phyloP scores from a whole-genome alignment of 208 protist genomes.

The Novymonas esmeraldas region DNA sequence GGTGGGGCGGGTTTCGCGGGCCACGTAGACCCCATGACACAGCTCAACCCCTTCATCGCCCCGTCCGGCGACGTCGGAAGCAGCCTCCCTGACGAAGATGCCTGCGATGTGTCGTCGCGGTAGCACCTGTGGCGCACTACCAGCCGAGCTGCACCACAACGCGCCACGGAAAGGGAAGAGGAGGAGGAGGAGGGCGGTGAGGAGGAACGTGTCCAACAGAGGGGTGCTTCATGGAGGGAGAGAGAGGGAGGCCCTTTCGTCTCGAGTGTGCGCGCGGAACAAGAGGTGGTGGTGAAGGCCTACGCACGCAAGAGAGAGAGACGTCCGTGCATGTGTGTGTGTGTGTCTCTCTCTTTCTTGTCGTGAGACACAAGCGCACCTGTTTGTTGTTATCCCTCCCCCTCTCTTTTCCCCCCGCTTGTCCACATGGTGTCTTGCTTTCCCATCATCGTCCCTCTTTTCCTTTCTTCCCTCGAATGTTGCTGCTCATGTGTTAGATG shows the following conservation, averaged over 20 bases:
- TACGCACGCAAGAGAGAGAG: not conserved
- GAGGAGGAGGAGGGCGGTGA: constrained; percentile 9
- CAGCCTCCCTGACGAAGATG: constrained; percentile 17
- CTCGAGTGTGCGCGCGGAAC: not conserved
- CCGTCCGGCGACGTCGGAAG: not conserved
- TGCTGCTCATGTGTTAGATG: too few species aligned
- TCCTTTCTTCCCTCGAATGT: not conserved
- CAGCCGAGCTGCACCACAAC: not conserved
- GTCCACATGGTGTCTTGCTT: not conserved
- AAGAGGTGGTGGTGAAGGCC: too few species aligned
- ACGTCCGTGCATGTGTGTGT: not conserved
- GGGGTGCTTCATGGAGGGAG: too few species aligned
- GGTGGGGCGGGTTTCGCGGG: not conserved
- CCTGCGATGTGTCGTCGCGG: not conserved
- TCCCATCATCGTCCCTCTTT: not conserved
- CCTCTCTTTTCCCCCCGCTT: not conserved
- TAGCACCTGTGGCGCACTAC: not conserved
- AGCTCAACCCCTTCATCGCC: constrained; percentile 32
- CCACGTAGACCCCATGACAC: constrained; percentile 40
- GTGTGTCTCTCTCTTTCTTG: too few species aligned
- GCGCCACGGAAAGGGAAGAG: too few species aligned
- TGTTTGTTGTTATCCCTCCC: not conserved
- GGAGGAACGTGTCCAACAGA: too few species aligned
- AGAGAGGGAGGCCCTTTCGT: too few species aligned
- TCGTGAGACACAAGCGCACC: too few species aligned